Conservation (phyloP, 1,139 yeast genomes). For the Suhomyces coccinellae region DNA sequence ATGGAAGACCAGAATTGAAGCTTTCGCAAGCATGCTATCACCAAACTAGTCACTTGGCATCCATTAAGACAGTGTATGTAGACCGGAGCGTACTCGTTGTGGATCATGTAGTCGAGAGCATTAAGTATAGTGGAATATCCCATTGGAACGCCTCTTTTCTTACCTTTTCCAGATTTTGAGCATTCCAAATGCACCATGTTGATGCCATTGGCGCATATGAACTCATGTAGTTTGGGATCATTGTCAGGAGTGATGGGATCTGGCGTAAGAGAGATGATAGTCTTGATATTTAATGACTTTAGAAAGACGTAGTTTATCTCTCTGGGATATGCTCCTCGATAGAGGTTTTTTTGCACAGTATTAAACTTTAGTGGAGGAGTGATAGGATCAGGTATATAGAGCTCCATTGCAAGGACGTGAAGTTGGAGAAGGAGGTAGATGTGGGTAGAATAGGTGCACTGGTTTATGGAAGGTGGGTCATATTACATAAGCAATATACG, state of each 20-base stretch:
- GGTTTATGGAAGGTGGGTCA: not conserved
- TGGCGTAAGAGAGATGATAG: conserved; percentile 81
- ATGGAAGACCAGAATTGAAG: conserved; percentile 88
- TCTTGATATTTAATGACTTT: conserved; percentile 62
- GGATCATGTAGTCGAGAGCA: conserved; percentile 61
- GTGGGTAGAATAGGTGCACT: not conserved
- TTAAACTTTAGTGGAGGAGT: conserved; percentile 84
- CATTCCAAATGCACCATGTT: conserved; percentile 64
- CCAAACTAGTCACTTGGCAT: conserved; percentile 79
- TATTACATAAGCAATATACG: not conserved
- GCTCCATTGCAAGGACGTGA: conserved; percentile 15
- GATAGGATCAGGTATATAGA: conserved; percentile 38
- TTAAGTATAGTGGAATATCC: conserved; percentile 60
- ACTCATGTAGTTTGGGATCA: conserved; percentile 51
- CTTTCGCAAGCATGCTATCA: conserved; percentile 83
- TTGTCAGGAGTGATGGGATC: conserved; percentile 59
- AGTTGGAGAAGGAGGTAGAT: not conserved
- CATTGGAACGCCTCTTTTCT: conserved; percentile 77
- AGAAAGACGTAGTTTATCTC: conserved; percentile 72
- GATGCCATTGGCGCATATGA: conserved; percentile 51
- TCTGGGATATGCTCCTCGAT: conserved; percentile 87
- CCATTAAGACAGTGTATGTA: conserved; percentile 90
- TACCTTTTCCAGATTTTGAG: conserved; percentile 67
- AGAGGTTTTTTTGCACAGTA: conserved; percentile 65
- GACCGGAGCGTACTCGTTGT: conserved; percentile 63